Evolutionary conservation across 2,329 filamentous ascomycete genomes (phyloP).

Genomic region (Tolypocladium endophyticum): DNA sequence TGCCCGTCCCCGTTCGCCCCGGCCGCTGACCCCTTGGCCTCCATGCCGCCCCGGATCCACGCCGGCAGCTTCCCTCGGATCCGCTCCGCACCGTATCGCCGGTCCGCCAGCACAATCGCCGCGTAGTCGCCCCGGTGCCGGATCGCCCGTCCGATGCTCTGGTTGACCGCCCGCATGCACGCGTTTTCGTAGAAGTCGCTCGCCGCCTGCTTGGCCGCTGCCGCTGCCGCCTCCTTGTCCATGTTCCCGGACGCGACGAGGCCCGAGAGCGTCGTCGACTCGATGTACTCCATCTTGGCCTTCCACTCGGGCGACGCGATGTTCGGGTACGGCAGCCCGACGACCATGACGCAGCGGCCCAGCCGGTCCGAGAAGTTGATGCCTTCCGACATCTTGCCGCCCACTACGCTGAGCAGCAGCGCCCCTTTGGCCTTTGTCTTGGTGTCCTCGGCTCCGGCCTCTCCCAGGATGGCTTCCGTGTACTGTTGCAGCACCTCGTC

Average conservation of each 20-base stretch:
- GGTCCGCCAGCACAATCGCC: conserved; percentile 76
- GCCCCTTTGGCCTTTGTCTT: conserved; percentile 43
- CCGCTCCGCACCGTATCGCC: conserved; percentile 61
- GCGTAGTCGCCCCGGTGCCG: conserved; percentile 83
- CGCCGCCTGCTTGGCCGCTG: conserved; percentile 43
- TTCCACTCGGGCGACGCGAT: conserved; percentile 85
- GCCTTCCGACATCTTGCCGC: conserved; percentile 90
- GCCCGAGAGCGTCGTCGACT: conserved; percentile 40
- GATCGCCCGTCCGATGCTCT: conserved; percentile 89
- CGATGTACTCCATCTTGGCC: conserved; percentile 80
- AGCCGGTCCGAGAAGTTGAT: conserved; percentile 95
- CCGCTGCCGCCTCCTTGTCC: conserved; percentile 14
- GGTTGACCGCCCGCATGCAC: conserved; percentile 94
- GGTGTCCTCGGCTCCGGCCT: conserved; percentile 20
- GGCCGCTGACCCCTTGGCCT: conserved; percentile 11
- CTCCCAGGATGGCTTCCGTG: conserved; percentile 51
- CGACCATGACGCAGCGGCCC: conserved; percentile 80
- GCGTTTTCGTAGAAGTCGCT: conserved; percentile 86
- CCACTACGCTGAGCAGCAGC: conserved; percentile 79
- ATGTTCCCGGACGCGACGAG: conserved; percentile 12
- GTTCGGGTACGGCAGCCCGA: conserved; percentile 90
- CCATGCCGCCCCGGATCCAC: conserved; percentile 73
- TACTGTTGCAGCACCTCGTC: conserved; percentile 70
- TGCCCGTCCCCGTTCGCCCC: conserved; percentile 32
- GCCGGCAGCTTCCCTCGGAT: conserved; percentile 73